These are phyloP conservation scores for Cladosporium halotolerans DNA, from an alignment of 2,329 filamentous ascomycete species.

Conservation along the genomic window DNA sequence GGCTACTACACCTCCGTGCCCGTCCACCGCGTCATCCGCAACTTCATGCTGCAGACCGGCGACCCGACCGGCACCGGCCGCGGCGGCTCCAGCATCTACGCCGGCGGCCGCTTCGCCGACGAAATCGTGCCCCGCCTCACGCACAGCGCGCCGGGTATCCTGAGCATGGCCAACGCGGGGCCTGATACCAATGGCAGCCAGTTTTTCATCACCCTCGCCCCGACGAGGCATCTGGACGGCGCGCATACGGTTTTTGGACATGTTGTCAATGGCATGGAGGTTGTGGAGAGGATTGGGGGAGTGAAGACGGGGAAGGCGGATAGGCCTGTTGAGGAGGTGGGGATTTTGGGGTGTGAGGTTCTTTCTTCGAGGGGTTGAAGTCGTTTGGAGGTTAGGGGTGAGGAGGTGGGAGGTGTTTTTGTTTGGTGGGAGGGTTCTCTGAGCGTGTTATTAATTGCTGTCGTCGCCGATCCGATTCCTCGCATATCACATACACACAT, in stretches of 20 bases:
- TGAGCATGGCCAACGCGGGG: slow-evolving; percentile 97
- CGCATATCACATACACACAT: too few species aligned
- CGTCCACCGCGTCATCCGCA: slow-evolving; percentile 96
- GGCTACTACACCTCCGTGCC: slow-evolving; percentile 80
- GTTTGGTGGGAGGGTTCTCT: background rate
- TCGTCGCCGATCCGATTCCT: too few species aligned
- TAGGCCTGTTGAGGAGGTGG: slow-evolving; percentile 59
- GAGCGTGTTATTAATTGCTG: too few species aligned
- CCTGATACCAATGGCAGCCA: slow-evolving; percentile 93
- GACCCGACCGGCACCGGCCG: slow-evolving; percentile 97
- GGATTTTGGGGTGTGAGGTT: slow-evolving; percentile 49
- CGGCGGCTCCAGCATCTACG: slow-evolving; percentile 94
- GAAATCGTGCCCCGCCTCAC: slow-evolving; percentile 85
- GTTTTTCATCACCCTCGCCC: slow-evolving; percentile 94
- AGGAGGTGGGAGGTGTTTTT: background rate
- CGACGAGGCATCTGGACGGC: slow-evolving; percentile 84
- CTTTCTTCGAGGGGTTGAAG: background rate
- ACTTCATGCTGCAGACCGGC: slow-evolving; percentile 97
- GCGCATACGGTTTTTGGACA: slow-evolving; percentile 98
- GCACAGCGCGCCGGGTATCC: slow-evolving; percentile 90
- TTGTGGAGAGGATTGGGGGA: slow-evolving; percentile 66
- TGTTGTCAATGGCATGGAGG: slow-evolving; percentile 84
- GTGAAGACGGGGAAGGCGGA: slow-evolving; percentile 72
- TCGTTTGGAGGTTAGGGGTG: background rate
- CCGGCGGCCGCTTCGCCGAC: slow-evolving; percentile 85